These are phyloP conservation scores for Termitomyces sp. DNA, from an alignment of 768 basidiomycete genomes.

Conservation along the genomic window DNA sequence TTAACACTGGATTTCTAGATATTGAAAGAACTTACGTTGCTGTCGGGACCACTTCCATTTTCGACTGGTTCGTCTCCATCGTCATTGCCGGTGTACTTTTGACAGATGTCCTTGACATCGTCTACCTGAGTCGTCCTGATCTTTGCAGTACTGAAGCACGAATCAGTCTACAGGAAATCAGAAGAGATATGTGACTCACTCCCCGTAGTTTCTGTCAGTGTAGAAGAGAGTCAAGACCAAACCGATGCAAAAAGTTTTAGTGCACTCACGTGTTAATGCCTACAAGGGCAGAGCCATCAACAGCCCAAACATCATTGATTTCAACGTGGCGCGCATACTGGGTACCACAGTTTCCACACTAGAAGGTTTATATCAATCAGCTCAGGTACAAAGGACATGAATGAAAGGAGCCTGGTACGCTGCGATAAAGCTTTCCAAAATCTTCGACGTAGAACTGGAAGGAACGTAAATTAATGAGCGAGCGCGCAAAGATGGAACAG, in stretches of 20 bases:
- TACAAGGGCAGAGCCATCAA: conserved; percentile 20
- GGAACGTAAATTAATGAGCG: not conserved
- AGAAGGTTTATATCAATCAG: not conserved
- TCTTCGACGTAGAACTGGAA: conserved; percentile 32
- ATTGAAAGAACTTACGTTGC: conserved; percentile 16
- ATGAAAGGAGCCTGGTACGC: conserved; percentile 15
- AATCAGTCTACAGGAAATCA: not conserved
- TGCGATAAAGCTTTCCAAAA: conserved; percentile 33
- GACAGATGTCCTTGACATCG: conserved; percentile 23
- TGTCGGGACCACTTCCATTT: conserved; percentile 24
- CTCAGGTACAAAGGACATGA: not conserved
- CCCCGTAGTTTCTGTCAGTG: conserved; percentile 27
- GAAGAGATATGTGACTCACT: conserved; percentile 15
- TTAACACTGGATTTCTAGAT: not conserved
- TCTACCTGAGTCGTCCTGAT: conserved; percentile 25
- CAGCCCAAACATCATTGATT: conserved; percentile 29
- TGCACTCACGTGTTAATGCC: conserved; percentile 27
- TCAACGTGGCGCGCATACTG: conserved; percentile 22
- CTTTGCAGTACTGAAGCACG: conserved; percentile 20
- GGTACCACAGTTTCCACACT: conserved; percentile 29
- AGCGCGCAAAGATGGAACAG: not conserved
- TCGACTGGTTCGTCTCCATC: conserved; percentile 24
- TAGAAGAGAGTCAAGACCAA: not conserved
- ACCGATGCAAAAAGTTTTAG: not conserved
- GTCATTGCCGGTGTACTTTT: conserved; percentile 25